These are phyloP conservation scores for Mentha longifolia DNA, from an alignment of 257 asterid genomes.

Conservation along the genomic window DNA sequence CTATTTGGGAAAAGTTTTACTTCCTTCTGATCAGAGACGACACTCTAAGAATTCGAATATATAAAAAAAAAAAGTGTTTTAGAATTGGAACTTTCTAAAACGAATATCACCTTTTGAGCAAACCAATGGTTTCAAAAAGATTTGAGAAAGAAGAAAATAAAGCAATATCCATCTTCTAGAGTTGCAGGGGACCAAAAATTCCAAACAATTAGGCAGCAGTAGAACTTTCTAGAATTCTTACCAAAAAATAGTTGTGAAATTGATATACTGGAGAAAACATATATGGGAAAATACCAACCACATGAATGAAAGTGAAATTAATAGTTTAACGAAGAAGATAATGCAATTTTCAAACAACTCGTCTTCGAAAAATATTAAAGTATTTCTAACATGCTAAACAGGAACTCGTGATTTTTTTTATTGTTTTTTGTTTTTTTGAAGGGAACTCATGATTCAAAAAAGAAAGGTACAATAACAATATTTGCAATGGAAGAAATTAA, in stretches of 20 bases:
- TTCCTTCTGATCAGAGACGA: not conserved
- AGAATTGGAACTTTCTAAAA: constrained; percentile 36
- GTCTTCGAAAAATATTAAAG: not conserved
- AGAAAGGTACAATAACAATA: not conserved
- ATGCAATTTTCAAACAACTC: not conserved
- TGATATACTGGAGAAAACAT: not conserved
- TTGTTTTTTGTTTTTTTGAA: no score
- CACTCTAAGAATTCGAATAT: constrained; percentile 14
- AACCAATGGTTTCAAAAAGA: constrained; percentile 18
- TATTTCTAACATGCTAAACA: not conserved
- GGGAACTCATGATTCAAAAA: not conserved
- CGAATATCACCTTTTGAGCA: constrained; percentile 14
- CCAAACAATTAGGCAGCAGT: not conserved
- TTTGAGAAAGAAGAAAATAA: not conserved
- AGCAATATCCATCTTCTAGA: constrained; percentile 33
- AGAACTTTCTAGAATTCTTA: constrained; percentile 35
- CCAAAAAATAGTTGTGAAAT: not conserved
- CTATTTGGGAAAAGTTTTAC: not conserved
- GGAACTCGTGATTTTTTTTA: not conserved
- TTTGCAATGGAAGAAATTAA: not conserved
- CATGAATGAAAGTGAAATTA: not conserved
- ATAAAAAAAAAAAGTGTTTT: not conserved
- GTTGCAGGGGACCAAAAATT: constrained; percentile 2
- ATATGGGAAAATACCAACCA: constrained; percentile 6
- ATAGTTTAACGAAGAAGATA: not conserved